A percentile compares a stretch with the other conserved stretches of the same genome.
phyloP scores from a whole-genome alignment of 2,329 filamentous ascomycete species.

The Botryotinia globosa region DNA sequence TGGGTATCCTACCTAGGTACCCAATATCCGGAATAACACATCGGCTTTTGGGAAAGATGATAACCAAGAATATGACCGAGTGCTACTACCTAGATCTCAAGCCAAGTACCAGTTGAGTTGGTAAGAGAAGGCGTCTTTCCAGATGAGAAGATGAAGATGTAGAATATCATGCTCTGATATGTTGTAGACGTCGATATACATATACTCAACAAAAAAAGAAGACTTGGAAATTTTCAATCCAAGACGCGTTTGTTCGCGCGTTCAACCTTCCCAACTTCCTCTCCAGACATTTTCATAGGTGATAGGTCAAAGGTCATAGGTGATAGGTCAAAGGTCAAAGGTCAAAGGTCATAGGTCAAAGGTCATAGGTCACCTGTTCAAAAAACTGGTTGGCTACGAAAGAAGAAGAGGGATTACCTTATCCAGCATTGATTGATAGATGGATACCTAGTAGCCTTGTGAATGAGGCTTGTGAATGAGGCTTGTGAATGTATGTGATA shows the following conservation, averaged over 20 bases:
- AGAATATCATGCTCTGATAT: neutral
- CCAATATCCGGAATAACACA: neutral
- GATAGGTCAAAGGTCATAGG: too few species aligned
- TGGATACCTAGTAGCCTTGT: neutral
- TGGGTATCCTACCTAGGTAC: neutral
- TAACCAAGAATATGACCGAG: neutral
- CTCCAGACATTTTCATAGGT: neutral
- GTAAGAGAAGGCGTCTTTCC: neutral
- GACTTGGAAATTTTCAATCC: neutral
- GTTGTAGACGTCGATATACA: neutral
- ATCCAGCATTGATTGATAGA: neutral
- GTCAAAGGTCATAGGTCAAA: too few species aligned
- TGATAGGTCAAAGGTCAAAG: too few species aligned
- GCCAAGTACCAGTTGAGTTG: neutral
- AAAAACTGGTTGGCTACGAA: neutral
- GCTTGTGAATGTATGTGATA: too few species aligned
- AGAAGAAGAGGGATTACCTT: neutral
- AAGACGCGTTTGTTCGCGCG: constrained; percentile 4
- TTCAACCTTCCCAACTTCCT: neutral
- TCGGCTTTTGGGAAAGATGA: neutral
- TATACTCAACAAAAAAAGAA: neutral
- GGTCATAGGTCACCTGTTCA: neutral
- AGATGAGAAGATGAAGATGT: neutral
- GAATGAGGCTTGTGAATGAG: neutral
- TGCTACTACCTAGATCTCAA: neutral